Conservation (phyloP, 2,329 filamentous ascomycete genomes). For the Cladosporium oxysporum region DNA sequence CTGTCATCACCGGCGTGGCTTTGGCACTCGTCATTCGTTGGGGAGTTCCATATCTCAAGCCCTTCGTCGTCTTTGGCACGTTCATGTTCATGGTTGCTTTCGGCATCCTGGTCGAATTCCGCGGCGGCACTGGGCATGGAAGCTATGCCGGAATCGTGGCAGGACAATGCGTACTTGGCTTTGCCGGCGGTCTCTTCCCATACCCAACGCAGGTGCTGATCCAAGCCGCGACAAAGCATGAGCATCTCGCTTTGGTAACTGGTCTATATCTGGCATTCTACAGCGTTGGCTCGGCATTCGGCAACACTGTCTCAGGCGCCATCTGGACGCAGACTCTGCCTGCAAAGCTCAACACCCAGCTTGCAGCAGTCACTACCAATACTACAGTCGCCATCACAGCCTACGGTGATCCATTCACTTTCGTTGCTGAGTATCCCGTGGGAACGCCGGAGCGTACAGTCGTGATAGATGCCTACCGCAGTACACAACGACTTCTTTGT, state of each 20-base stretch:
- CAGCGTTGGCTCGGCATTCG: conserved; percentile 59
- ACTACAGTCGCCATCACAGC: conserved; percentile 42
- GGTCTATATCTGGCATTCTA: conserved; percentile 60
- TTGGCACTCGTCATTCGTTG: conserved; percentile 60
- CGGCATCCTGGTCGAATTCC: conserved; percentile 64
- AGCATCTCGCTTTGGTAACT: conserved; percentile 64
- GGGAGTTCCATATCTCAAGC: conserved; percentile 59
- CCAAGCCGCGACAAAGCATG: conserved; percentile 53
- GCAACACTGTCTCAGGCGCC: conserved; percentile 59
- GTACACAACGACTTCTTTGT: conserved; percentile 51
- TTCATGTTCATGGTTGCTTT: conserved; percentile 65
- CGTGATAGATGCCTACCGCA: conserved; percentile 48
- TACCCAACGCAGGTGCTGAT: conserved; percentile 55
- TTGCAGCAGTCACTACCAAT: conserved; percentile 37
- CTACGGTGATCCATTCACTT: conserved; percentile 47
- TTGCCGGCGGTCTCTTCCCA: conserved; percentile 64
- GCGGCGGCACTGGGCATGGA: conserved; percentile 51
- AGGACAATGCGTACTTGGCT: conserved; percentile 62
- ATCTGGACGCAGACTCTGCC: conserved; percentile 59
- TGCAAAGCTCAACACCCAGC: conserved; percentile 42
- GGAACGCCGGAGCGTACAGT: conserved; percentile 48
- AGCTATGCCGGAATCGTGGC: conserved; percentile 61
- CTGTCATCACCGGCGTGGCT: conserved; percentile 59
- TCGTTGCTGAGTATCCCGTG: conserved; percentile 42
- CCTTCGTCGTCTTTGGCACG: conserved; percentile 64